A percentile compares a stretch with the other conserved stretches of the same genome.
phyloP scores from a whole-genome alignment of 192 early-diverging fungal species.

The Geosiphon pyriformis region DNA sequence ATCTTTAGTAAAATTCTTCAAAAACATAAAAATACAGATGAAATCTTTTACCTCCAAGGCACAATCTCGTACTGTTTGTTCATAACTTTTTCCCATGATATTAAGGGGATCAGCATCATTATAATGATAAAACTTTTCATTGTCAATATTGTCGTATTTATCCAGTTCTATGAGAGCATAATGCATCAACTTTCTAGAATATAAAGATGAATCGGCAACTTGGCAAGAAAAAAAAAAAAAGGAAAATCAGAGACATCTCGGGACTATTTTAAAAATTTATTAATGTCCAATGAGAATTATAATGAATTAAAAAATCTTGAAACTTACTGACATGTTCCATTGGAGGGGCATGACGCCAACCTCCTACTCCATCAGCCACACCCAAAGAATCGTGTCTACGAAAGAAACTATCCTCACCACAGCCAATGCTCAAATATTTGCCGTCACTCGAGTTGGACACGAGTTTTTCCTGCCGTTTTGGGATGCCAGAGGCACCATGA shows the following conservation, averaged over 20 bases:
- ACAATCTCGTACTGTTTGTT: constrained; percentile 67
- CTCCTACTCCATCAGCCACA: constrained; percentile 94
- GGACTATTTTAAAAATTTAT: background rate
- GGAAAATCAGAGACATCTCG: background rate
- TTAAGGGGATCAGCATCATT: constrained; percentile 73
- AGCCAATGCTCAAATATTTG: constrained; percentile 59
- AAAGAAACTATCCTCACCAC: constrained; percentile 96
- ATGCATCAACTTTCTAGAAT: constrained; percentile 92
- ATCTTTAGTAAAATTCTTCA: too few relatives aligned
- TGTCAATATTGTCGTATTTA: constrained; percentile 77
- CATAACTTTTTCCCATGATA: constrained; percentile 76
- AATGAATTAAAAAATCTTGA: too few relatives aligned
- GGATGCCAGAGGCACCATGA: constrained; percentile 48
- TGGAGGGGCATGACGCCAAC: constrained; percentile 55
- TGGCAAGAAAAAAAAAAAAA: constrained; percentile 23
- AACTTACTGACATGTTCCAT: constrained; percentile 18
- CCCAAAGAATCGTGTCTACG: constrained; percentile 78
- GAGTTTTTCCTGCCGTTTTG: constrained; percentile 37
- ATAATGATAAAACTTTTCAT: constrained; percentile 75
- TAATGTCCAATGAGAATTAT: too few relatives aligned
- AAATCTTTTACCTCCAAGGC: constrained; percentile 59
- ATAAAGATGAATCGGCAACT: constrained; percentile 89
- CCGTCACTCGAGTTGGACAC: constrained; percentile 33
- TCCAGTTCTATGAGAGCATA: constrained; percentile 78
- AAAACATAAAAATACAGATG: too few relatives aligned